Evolutionary conservation across 2,329 filamentous ascomycete species (phyloP), one percentile per base, ranked within the genome.

Genomic region (Coleophoma cylindrospora): DNA sequence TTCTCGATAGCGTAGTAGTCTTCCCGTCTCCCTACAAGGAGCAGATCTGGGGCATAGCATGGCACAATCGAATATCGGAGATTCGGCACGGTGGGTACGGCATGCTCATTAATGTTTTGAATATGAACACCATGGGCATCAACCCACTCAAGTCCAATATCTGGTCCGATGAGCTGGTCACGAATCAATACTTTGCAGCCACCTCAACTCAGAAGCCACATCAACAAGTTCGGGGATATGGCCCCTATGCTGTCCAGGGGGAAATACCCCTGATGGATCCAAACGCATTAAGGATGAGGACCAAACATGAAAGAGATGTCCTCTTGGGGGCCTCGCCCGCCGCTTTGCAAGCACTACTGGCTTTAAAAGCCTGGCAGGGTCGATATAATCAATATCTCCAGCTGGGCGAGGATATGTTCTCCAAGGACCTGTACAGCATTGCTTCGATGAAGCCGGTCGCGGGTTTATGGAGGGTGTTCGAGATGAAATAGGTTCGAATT

Each of bases 1-100:
- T 52, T 34, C 34, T 56, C 9, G 54, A 56, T 40, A 52, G 50
- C 22, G 33, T 56, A 27, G 22, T 53, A 17, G 46, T 41, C 6
- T 46, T 46, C n/a, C 54, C 51, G 34, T 52, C 54, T 8, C 52
- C 54, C 4, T 54, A 48, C 15, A 56, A 47, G 37, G 52, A 56
- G 34, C 48, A 53, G 15, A 56, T 56, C 22, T 56, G 54, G 54
- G 54, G 54, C 3, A 33, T 13, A 34, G 27, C 17, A 15, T 56
- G 51, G 54, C 47, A 50, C n/a, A 41, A 54, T 3, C 47, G 41
- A 15, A 49, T 54, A 11, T 34, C 45, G 2, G 44, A 50, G n/a
- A 52, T 56, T 9, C 32, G 54, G 33, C 41, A 54, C 45, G 52
- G 54, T 13, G 54, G 52, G 13, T 56, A 56, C 41, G 51, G 54